Percentiles rank a stretch among this genome's conserved stretches.
phyloP scores from a whole-genome alignment of 306 rosid species.

The Cicer yamashitae region DNA sequence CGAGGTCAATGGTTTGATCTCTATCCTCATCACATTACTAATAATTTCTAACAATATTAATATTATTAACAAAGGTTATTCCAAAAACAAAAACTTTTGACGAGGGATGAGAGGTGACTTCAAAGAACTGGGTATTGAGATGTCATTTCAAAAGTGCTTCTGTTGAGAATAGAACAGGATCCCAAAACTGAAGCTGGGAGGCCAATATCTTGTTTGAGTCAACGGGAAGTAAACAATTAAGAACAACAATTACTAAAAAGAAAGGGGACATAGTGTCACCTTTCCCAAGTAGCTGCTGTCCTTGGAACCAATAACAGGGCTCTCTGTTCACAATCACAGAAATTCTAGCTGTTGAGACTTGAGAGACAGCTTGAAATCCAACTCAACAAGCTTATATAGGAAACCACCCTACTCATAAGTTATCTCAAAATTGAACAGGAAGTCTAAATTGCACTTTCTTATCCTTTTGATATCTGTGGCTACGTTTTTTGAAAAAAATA shows the following conservation, averaged over 20 bases:
- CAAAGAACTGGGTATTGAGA: conserved; percentile 6
- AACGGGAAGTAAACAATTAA: conserved; percentile 12
- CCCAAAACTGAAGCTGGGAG: background rate
- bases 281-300: background rate
- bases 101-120: conserved; percentile 1
- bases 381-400: background rate
- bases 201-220: conserved; percentile 2
- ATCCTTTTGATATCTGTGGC: background rate
- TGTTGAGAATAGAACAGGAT: conserved; percentile 28
- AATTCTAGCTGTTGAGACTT: background rate
- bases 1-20: no score
- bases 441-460: background rate
- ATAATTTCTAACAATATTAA: no score
- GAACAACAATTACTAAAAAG: conserved; percentile 8
- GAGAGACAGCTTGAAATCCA: conserved; percentile 18
- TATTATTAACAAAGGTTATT: no score
- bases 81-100: background rate
- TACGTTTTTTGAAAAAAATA: background rate
- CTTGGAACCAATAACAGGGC: background rate
- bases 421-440: conserved; percentile 6
- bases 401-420: background rate
- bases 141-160: background rate
- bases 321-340: background rate
- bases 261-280: background rate
- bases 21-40: no score